Evolutionary conservation across 208 protist genomes (phyloP).

Genomic region (Trypanosoma melophagium): DNA sequence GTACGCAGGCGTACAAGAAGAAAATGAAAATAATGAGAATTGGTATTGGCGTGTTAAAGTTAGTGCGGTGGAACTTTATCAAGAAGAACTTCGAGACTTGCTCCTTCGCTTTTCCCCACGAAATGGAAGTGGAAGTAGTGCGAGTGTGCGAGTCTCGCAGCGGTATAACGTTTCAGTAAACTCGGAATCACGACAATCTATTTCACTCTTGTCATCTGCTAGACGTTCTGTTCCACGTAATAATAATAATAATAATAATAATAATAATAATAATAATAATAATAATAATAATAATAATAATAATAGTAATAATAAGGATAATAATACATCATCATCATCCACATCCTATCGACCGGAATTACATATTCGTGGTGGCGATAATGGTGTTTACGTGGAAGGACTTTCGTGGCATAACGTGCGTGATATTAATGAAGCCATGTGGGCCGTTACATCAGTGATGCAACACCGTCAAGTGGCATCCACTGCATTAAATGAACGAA

Average conservation of each 20-base stretch:
- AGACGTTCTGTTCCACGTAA: not conserved
- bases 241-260: not conserved
- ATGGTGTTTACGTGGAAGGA: conserved; percentile 45
- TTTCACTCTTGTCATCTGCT: not conserved
- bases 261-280: conserved; percentile 1
- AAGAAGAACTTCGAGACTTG: conserved; percentile 76
- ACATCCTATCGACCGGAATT: no score
- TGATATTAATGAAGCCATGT: conserved; percentile 41
- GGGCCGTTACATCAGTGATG: conserved; percentile 32
- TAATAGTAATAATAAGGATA: not conserved
- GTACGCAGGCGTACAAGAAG: not conserved
- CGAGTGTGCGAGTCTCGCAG: no score
- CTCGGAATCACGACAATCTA: not conserved
- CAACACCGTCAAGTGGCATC: conserved; percentile 49
- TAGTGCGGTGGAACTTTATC: conserved; percentile 77
- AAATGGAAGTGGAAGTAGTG: no score
- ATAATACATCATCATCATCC: not conserved
- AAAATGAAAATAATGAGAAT: conserved; percentile 7
- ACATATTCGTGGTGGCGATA: not conserved
- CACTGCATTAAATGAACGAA: conserved; percentile 85
- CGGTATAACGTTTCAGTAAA: no score
- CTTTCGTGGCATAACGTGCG: conserved; percentile 43
- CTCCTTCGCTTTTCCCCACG: conserved; percentile 9
- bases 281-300: not conserved
- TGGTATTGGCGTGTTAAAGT: conserved; percentile 21